Base-by-base conservation (phyloP, 192 early-diverging fungal species). In the Geranomyces michiganensis region DNA sequence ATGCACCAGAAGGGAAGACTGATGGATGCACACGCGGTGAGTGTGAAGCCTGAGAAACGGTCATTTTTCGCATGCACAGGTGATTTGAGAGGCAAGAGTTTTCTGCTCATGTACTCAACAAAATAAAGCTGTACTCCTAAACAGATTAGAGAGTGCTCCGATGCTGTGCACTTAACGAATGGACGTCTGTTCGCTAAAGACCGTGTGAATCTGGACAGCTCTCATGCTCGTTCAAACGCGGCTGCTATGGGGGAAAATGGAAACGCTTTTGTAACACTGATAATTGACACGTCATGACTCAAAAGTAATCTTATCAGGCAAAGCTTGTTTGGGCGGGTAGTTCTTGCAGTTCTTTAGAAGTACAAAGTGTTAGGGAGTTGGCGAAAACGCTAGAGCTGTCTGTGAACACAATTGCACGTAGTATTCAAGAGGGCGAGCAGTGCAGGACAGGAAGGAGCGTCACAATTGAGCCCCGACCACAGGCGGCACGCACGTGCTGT, bases 371-470 rank as follows among this genome's bases (percentile, higher is more conserved):
- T 17, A 60, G 58, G 31, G 58, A 60, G 31, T 26, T 60, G 30
- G 22, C 58, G 30, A 60, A 60, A 29, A 32, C 30, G 26, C 36
- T 64, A 64, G 62, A 29, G 8, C 44, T 64, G 21, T 64, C 62
- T 21, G 62, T 64, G 36, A 64, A 64, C 36, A 64, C 62, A n/a
- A 45, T 64, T n/a, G 43, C 44, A 41, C 62, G 62, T 21, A 64
- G 36, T 45, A 7, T 64, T n/a, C 32, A 21, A 46, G 41, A 64
- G 62, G 62, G 62, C 2, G 62, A 64, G 21, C 62, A 41, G n/a
- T 64, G 62, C 36, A 64, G 62, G 43, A 64, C 62, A 45, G 62
- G 62, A 22, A 64, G 43, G 27, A 64, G 43, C 36, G 44, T 64
- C 3, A 64, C n/a, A 17, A 46, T 64, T 29, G 62, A 64, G 62